Conservation (phyloP, 345 rosid genomes). For the Populus tremula region DNA sequence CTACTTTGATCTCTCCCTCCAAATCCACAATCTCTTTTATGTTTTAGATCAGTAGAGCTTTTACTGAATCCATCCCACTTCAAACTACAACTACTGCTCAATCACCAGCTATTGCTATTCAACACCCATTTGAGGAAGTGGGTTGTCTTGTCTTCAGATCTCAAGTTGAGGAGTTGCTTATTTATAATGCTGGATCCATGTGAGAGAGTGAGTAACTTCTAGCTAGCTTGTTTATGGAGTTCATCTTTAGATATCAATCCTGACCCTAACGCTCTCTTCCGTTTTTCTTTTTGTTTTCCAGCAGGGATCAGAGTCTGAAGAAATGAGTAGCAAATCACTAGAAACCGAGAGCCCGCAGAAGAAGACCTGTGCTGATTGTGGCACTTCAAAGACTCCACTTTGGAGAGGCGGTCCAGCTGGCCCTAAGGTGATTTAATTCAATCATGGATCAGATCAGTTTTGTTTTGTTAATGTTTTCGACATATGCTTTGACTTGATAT, state of each 20-base stretch:
- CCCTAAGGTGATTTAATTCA: constrained; percentile 58
- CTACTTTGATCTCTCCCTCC: neutral
- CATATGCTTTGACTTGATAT: constrained; percentile 4
- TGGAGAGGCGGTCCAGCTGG: constrained; percentile 99
- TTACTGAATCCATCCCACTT: neutral
- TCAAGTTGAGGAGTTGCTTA: neutral
- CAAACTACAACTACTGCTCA: neutral
- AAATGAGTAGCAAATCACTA: constrained; percentile 14
- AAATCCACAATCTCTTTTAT: neutral
- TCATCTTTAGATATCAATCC: neutral
- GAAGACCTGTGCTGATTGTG: constrained; percentile 87
- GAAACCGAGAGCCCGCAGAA: constrained; percentile 40
- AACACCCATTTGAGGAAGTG: constrained; percentile 12
- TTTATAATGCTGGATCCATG: constrained; percentile 21
- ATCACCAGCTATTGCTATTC: neutral
- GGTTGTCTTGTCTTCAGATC: constrained; percentile 18
- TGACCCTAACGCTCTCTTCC: neutral
- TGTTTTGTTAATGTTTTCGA: neutral
- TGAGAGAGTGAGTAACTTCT: constrained; percentile 27
- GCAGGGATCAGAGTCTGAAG: constrained; percentile 20
- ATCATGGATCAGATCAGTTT: neutral
- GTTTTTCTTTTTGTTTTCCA: neutral
- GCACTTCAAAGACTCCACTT: constrained; percentile 84
- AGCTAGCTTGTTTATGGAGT: neutral
- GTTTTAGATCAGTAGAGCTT: neutral